Percentiles rank a stretch among this genome's conserved stretches.
These are phyloP conservation scores for Phaeosphaeria sp. DNA, from an alignment of 2,329 filamentous ascomycete genomes.

Conservation along the genomic window DNA sequence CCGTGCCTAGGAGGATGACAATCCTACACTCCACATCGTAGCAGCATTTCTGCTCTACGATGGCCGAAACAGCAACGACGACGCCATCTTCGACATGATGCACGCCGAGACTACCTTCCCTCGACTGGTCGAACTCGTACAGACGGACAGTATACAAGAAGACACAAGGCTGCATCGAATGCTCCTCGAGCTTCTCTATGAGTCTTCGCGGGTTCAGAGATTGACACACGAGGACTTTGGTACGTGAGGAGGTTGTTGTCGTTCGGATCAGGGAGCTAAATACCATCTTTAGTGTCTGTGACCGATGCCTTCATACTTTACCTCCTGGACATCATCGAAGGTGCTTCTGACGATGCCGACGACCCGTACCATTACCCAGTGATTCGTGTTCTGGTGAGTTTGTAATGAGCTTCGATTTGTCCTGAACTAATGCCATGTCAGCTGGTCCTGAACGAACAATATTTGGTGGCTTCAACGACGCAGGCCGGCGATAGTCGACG, in stretches of 20 bases:
- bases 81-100: slow-evolving; percentile 84
- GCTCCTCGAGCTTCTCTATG: slow-evolving; percentile 88
- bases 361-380: slow-evolving; percentile 97
- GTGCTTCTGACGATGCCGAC: slow-evolving; percentile 81
- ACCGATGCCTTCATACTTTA: slow-evolving; percentile 82
- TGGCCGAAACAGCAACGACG: slow-evolving; percentile 77
- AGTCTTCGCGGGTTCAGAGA: slow-evolving; percentile 92
- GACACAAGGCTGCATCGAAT: slow-evolving; percentile 78
- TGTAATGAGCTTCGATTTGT: not conserved
- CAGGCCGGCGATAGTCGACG: slow-evolving; percentile 48
- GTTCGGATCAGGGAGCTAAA: slow-evolving; percentile 11
- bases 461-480: slow-evolving; percentile 76
- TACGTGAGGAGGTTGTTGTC: slow-evolving; percentile 53
- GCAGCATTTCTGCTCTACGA: slow-evolving; percentile 86
- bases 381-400: slow-evolving; percentile 84
- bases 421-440: slow-evolving; percentile 45
- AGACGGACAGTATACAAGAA: slow-evolving; percentile 65
- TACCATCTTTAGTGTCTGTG: slow-evolving; percentile 55
- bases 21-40: slow-evolving; percentile 79
- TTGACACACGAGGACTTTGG: slow-evolving; percentile 77
- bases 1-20: slow-evolving; percentile 77
- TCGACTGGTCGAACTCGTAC: slow-evolving; percentile 81
- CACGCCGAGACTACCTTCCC: slow-evolving; percentile 84
- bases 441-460: slow-evolving; percentile 97
- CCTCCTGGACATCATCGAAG: slow-evolving; percentile 87